These are phyloP conservation scores for Carex kokanica DNA, from an alignment of 176 grass and related monocot species.

Conservation along the genomic window DNA sequence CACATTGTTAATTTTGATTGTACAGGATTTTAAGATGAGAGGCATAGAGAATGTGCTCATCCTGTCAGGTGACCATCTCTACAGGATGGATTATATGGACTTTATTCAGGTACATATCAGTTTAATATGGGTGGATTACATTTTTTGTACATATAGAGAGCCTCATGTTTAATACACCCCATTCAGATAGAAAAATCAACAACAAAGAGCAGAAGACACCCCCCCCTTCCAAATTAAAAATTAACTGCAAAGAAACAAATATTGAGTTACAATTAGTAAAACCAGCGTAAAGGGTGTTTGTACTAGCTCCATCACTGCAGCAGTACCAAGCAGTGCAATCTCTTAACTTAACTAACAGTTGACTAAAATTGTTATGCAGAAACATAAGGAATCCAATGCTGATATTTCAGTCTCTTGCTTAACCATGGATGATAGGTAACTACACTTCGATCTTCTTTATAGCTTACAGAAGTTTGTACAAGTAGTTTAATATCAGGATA, in stretches of 20 bases:
- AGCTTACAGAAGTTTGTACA: neutral
- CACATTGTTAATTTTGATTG: neutral
- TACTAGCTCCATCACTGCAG: neutral
- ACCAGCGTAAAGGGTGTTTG: neutral
- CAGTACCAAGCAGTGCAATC: neutral
- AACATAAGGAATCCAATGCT: constrained; percentile 59
- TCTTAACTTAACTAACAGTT: constrained; percentile 14
- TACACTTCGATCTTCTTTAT: constrained; percentile 4
- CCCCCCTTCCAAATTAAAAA: neutral
- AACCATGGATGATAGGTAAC: constrained; percentile 65
- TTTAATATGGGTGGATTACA: neutral
- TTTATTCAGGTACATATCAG: constrained; percentile 54
- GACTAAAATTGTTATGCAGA: constrained; percentile 42
- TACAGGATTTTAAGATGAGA: constrained; percentile 68
- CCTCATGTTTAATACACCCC: neutral
- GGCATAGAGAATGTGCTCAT: constrained; percentile 71
- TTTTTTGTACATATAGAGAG: neutral
- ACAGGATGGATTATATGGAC: constrained; percentile 92
- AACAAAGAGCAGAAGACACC: neutral
- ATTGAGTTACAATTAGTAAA: neutral
- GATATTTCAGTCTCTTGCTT: constrained; percentile 81
- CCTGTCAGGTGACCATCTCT: constrained; percentile 82
- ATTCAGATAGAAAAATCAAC: neutral
- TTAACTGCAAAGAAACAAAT: neutral
- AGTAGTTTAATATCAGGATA: neutral